Conservation (phyloP, 139 green algal genomes). For the Gonium pectorale region DNA sequence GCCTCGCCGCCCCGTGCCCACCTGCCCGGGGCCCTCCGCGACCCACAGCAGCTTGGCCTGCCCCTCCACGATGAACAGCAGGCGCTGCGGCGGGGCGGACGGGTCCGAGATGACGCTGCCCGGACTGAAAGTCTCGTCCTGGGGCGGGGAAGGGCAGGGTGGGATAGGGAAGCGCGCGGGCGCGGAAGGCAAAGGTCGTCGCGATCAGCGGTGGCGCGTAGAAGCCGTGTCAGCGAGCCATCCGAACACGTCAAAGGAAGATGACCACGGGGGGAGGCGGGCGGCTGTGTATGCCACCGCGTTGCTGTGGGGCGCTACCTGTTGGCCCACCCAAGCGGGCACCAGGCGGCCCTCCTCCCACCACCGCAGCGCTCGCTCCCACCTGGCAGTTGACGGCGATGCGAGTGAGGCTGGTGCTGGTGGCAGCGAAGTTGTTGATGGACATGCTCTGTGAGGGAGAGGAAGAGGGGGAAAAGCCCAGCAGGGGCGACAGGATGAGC, state of each 20-base stretch:
- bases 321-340: too few relatives aligned
- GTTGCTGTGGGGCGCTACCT: too few relatives aligned
- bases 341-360: too few relatives aligned
- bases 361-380: background rate
- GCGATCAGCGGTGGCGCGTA: too few relatives aligned
- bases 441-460: background rate
- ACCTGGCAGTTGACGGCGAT: constrained; percentile 34
- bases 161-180: background rate
- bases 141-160: background rate
- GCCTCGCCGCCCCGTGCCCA: too few relatives aligned
- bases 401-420: background rate
- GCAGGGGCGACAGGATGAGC: background rate
- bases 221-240: too few relatives aligned
- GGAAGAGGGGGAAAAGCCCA: background rate
- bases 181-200: too few relatives aligned
- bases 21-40: constrained; percentile 11
- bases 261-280: too few relatives aligned
- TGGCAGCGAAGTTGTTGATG: background rate
- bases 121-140: constrained; percentile 27
- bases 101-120: constrained; percentile 7
- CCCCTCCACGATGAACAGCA: constrained; percentile 45
- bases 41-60: constrained; percentile 50
- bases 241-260: too few relatives aligned
- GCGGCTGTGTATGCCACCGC: too few relatives aligned
- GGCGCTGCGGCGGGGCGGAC: background rate